These are phyloP conservation scores for Botrytis hyacinthi DNA, from an alignment of 2,329 filamentous ascomycete species.

Conservation along the genomic window DNA sequence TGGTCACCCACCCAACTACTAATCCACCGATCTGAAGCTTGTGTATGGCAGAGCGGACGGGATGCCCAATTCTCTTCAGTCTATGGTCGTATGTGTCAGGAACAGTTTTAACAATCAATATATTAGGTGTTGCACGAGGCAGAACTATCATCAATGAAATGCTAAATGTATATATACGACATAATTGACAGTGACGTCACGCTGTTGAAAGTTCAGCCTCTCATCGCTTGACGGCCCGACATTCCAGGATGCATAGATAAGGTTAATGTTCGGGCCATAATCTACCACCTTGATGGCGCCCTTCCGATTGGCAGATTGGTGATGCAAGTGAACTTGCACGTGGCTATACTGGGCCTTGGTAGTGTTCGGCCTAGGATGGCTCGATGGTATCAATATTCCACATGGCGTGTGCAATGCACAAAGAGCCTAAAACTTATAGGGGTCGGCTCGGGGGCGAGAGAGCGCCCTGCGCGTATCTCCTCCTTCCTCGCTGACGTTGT, in stretches of 20 bases:
- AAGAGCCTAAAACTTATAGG: too few species aligned
- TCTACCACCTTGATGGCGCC: not conserved
- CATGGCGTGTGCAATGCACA: too few species aligned
- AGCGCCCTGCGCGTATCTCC: too few species aligned
- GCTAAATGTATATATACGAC: not conserved
- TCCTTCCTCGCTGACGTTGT: too few species aligned
- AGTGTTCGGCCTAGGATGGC: not conserved
- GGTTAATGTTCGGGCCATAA: not conserved
- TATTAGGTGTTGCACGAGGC: accelerated
- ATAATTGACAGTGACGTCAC: not conserved
- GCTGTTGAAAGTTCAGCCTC: not conserved
- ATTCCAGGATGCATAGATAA: not conserved
- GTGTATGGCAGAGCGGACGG: too few species aligned
- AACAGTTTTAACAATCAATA: accelerated
- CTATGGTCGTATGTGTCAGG: conserved; percentile 1
- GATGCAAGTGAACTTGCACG: not conserved
- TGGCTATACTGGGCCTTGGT: not conserved
- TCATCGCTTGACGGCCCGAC: not conserved
- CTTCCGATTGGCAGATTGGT: not conserved
- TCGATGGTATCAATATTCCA: not conserved
- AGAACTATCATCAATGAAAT: not conserved
- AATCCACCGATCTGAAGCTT: too few species aligned
- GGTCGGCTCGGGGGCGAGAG: too few species aligned
- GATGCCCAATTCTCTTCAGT: conserved; percentile 19
- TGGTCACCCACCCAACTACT: too few species aligned